Evolutionary conservation across 192 early-diverging fungal genomes (phyloP), one percentile per base, ranked within the genome.

Genomic region (Phycomyces blakesleeanus): DNA sequence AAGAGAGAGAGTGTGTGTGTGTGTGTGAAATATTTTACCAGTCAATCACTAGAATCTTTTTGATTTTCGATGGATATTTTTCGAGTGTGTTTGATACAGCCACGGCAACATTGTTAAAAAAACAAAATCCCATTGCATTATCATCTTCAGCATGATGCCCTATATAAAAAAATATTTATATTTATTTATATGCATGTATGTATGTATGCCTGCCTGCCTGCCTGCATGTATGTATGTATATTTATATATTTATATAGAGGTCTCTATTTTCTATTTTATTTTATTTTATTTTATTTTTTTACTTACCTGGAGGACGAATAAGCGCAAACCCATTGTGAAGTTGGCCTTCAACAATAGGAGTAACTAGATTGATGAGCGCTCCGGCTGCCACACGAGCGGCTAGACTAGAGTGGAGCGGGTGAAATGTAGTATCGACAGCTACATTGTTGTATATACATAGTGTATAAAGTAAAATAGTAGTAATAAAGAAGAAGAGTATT

Each of bases 61-160:
- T 66, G 16, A 83, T 76, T 10, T 74, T 75, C 7, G 63, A 59
- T 0, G 78, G 78, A 62, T 86, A 78, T 15, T 67, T 69, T 24
- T 64, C 60, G 24, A 89, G 65, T 15, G 88, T 69, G 5, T 75
- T 51, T 25, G 76, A 72, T 10, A 84, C 81, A 8, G 90, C 90
- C 9, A 92, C 82, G 1, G 85, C 87, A 8, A 92, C 88, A 69
- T 92, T 92, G 67, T 91, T 91, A 66, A 79, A 87, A 42, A 87
- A 79, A 59, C 91, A 92, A 56, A 89, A 92, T 5, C 90, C 91
- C 84, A 83, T 83, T 7, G 74, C 81, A 52, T 81, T 77, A 63
- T 84, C 73, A n/a, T 78, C 66, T 61, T 91, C 89, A 8, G 90
- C 90, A 63, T 92, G 90, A 76, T 92, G 90, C 10, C 90, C 73